Conservation (phyloP, 1,284 basidiomycete genomes). For the Clitocybe nebularis region DNA sequence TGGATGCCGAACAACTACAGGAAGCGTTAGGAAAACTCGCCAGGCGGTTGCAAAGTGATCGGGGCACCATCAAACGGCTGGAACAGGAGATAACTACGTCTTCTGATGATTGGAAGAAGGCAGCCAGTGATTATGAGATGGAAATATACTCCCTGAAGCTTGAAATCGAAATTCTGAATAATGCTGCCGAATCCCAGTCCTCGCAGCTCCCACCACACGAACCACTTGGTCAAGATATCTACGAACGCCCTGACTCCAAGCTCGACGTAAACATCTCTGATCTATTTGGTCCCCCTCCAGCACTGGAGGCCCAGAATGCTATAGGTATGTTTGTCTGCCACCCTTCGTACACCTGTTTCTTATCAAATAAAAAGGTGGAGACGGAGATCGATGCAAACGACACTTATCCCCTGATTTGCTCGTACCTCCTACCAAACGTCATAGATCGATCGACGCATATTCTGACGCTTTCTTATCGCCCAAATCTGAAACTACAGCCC, state of each 20-base stretch:
- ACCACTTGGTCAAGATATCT: no score
- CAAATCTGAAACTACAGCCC: no score
- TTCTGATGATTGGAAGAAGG: slow-evolving; percentile 10
- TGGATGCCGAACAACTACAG: slow-evolving; percentile 14
- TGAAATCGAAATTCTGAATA: slow-evolving; percentile 9
- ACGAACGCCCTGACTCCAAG: no score
- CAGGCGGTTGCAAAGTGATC: slow-evolving; percentile 14
- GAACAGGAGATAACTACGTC: slow-evolving; percentile 7
- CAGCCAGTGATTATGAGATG: slow-evolving; percentile 11
- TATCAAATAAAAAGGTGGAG: no score
- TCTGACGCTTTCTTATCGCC: no score
- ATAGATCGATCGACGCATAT: no score
- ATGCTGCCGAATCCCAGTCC: slow-evolving; percentile 3
- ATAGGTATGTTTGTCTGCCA: background rate
- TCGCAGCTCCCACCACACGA: no score
- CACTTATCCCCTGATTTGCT: no score
- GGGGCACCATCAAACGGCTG: slow-evolving; percentile 14
- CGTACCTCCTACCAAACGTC: no score
- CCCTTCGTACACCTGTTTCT: background rate
- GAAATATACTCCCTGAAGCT: slow-evolving; percentile 11
- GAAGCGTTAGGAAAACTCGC: slow-evolving; percentile 12
- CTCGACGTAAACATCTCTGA: no score
- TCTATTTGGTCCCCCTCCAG: no score
- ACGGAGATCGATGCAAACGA: no score
- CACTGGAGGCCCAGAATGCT: background rate